Evolutionary conservation across 345 rosid species (phyloP).

Genomic region (Kandelia obovata): DNA sequence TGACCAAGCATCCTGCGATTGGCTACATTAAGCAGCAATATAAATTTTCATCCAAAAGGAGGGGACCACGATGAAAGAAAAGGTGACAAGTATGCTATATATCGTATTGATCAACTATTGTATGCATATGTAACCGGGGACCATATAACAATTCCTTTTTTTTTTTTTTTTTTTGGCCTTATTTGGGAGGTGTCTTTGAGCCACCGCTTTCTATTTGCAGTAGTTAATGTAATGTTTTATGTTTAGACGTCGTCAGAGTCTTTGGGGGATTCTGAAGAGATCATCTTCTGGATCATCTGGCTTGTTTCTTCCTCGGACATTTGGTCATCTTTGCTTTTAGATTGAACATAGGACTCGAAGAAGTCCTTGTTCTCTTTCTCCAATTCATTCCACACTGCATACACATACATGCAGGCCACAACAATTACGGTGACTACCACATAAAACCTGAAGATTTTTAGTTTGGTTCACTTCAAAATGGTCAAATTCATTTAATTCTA

Average conservation of each 20-base stretch:
- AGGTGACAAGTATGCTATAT: no score
- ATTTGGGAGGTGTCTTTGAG: background rate
- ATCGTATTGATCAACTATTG: background rate
- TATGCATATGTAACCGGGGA: background rate
- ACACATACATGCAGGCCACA: background rate
- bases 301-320: slow-evolving; percentile 88
- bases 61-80: no score
- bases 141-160: no score
- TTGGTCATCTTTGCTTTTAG: slow-evolving; percentile 55
- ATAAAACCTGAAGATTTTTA: no score
- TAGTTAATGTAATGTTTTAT: background rate
- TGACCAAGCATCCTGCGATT: no score
- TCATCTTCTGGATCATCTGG: slow-evolving; percentile 68
- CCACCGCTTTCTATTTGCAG: slow-evolving; percentile 21
- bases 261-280: slow-evolving; percentile 49
- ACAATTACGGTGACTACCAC: background rate
- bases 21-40: no score
- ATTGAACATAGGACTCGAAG: slow-evolving; percentile 64
- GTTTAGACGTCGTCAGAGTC: slow-evolving; percentile 29
- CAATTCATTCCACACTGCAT: slow-evolving; percentile 80
- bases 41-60: no score
- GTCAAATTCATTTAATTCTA: no score
- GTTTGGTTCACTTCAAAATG: no score
- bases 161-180: background rate
- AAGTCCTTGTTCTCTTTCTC: slow-evolving; percentile 93